A percentile compares a stretch with the other conserved stretches of the same genome.
These are phyloP conservation scores for Diaporthe capsici DNA, from an alignment of 2,329 filamentous ascomycete species.

Conservation along the genomic window DNA sequence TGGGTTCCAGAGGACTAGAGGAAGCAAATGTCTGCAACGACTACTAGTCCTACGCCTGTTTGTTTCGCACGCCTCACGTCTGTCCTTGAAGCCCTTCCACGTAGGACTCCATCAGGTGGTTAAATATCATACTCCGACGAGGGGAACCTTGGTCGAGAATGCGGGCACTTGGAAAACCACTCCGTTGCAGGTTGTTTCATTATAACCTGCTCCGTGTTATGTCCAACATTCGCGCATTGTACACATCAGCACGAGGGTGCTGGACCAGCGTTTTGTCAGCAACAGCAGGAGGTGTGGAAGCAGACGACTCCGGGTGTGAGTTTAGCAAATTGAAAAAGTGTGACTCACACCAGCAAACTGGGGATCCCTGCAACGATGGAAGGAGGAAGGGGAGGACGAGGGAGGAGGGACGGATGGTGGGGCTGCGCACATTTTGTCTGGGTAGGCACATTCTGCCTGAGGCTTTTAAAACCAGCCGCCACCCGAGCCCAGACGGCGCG, in stretches of 20 bases:
- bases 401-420: constrained; percentile 13
- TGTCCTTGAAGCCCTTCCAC: neutral
- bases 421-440: constrained; percentile 26
- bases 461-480: constrained; percentile 28
- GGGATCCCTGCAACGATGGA: constrained; percentile 13
- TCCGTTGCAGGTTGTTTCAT: neutral
- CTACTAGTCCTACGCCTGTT: neutral
- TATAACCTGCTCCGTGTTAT: neutral
- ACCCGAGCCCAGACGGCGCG: neutral
- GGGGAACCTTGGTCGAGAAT: neutral
- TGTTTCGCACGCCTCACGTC: neutral
- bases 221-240: neutral
- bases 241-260: neutral
- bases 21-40: neutral
- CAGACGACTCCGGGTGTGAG: neutral
- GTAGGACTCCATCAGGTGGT: neutral
- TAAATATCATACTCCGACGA: too few relatives aligned
- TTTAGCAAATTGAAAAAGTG: constrained; percentile 3
- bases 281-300: neutral
- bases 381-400: neutral
- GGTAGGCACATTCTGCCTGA: constrained; percentile 15
- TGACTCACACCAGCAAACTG: constrained; percentile 24
- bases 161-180: neutral
- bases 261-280: neutral
- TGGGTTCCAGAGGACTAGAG: neutral